Conservation (phyloP, 352 stramenopile species). For the Globisporangium recalcitrans region DNA sequence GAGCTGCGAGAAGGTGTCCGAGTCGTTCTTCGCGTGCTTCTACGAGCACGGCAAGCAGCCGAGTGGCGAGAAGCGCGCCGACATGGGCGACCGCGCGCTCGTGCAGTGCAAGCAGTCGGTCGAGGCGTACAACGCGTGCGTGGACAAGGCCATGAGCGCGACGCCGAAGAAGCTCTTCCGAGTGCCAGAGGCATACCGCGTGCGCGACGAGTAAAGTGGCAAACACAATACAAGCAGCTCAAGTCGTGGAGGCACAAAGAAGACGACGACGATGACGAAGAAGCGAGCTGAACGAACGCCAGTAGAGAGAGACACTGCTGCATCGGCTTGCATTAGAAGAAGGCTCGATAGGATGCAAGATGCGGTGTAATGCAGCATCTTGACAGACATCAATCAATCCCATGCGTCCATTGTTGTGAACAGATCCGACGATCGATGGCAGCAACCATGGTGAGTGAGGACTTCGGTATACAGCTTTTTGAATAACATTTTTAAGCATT, state of each 20-base stretch:
- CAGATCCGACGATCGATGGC: background rate
- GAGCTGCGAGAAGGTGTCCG: slow-evolving; percentile 58
- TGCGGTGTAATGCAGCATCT: background rate
- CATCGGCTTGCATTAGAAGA: background rate
- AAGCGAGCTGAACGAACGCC: background rate
- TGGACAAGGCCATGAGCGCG: slow-evolving; percentile 48
- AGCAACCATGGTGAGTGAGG: background rate
- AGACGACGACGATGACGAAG: too few relatives aligned
- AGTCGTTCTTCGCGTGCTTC: slow-evolving; percentile 78
- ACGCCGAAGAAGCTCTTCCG: slow-evolving; percentile 74
- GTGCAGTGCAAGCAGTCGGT: slow-evolving; percentile 45
- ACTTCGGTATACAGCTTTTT: background rate
- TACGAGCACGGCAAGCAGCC: slow-evolving; percentile 78
- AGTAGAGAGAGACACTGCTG: background rate
- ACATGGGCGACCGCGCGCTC: slow-evolving; percentile 66
- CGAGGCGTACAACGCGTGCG: slow-evolving; percentile 70
- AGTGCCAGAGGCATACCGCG: slow-evolving; percentile 75
- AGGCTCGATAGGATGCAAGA: background rate
- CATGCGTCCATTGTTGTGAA: background rate
- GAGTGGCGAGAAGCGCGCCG: slow-evolving; percentile 40
- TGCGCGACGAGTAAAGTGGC: slow-evolving; percentile 37
- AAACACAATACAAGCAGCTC: background rate
- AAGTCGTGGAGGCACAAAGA: too few relatives aligned
- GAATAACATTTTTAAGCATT: slow-evolving; percentile 19
- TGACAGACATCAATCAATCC: too few relatives aligned